Base-by-base conservation (phyloP, 306 rosid genomes). In the Ochetophila trinervis region DNA sequence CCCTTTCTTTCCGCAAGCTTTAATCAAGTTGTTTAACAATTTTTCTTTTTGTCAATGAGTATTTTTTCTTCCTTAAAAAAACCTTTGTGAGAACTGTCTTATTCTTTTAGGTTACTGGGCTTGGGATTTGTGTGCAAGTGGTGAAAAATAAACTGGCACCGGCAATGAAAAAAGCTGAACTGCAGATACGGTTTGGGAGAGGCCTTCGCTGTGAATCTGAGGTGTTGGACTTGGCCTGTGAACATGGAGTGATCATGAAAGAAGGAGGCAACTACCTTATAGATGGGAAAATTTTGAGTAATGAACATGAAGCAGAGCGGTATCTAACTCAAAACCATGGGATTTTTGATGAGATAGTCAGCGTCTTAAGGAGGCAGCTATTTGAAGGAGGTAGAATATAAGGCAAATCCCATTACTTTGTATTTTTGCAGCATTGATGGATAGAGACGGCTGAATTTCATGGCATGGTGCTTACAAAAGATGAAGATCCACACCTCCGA, bases 81-180 rank as follows among this genome's bases (percentile, higher is more conserved):
- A 61, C 37, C n/a, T 70, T 62, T 24, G 3, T 48, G 57, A 48
- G 6, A 7, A 6, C 9, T 0, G 4, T 56, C 60, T 2, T 24
- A 56, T 68, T 72, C 20, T 16, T 55, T n/a, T 64, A 92, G 96
- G 84, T 78, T 51, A 83, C 77, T 23, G 96, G 98, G 60, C 75
- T 85, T 45, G 74, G 62, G 67, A 68, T 87, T 16, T 70, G 74
- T 16, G 83, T 56, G 34, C 89, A 88, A 77, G 90, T 88, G 60
- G 79, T 87, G 72, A 88, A 91, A 78, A 91, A 91, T 60, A 91
- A 88, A 72, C 79, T 91, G 56, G 95, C 95, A 54, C 87, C 88
- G 1, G 73, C 91, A 55, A 61, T 74, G 73, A 89, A 82, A 72
- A 87, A 70, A 68, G 88, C 83, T 8, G 85, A 87, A 55, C 68